A percentile compares a stretch with the other conserved stretches of the same genome.
Conservation (phyloP, 345 rosid genomes). For the Eucalyptus curtisii region DNA sequence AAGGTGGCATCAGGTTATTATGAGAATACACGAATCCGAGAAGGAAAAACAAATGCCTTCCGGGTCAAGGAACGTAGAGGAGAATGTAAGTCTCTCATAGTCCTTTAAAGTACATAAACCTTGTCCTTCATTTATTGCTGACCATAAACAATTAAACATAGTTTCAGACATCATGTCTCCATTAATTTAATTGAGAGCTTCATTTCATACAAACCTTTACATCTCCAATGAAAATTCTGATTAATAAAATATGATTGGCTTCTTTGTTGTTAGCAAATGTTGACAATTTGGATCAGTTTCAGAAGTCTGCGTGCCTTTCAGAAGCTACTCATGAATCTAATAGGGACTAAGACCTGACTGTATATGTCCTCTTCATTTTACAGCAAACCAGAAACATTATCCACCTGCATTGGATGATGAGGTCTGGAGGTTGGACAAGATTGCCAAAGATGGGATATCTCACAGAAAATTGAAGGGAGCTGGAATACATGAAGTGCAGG, state of each 20-base stretch:
- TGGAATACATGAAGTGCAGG: slow-evolving; percentile 60
- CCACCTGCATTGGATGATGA: background rate
- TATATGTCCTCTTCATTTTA: background rate
- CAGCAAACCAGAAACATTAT: slow-evolving; percentile 3
- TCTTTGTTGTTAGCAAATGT: background rate
- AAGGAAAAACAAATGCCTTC: background rate
- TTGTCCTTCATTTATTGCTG: rapidly evolving
- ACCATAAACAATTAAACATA: background rate
- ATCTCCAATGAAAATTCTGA: background rate
- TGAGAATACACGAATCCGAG: background rate
- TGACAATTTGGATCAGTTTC: background rate
- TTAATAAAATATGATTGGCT: background rate
- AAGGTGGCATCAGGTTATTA: background rate
- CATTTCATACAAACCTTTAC: rapidly evolving
- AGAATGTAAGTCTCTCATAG: background rate
- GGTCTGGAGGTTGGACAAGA: slow-evolving; percentile 18
- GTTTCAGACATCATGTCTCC: background rate
- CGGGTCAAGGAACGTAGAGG: background rate
- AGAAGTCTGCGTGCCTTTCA: background rate
- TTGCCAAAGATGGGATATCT: slow-evolving; percentile 24
- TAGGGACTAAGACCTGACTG: background rate
- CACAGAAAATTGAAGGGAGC: slow-evolving; percentile 32
- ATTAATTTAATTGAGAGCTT: background rate
- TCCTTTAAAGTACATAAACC: rapidly evolving
- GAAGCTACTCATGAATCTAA: background rate